A percentile compares a stretch with the other conserved stretches of the same genome.
Conservation (phyloP, 768 basidiomycete genomes). For the Suillus subalutaceus region DNA sequence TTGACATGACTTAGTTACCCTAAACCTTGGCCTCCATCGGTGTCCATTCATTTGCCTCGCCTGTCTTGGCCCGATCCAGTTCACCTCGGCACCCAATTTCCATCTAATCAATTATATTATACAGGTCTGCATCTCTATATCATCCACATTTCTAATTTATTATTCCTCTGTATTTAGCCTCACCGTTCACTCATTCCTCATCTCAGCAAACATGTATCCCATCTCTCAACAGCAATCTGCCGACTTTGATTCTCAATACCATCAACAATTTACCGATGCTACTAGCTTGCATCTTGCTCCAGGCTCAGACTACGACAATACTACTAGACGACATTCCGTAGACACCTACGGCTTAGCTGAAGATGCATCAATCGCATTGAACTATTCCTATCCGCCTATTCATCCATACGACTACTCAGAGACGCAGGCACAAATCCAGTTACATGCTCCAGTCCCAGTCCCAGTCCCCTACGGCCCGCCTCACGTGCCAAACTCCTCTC, state of each 20-base stretch:
- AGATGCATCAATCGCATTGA: conserved; percentile 12
- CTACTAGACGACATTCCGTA: background rate
- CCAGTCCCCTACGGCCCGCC: conserved; percentile 20
- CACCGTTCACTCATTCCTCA: too few species aligned
- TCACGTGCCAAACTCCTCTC: conserved; percentile 8
- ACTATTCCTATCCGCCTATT: conserved; percentile 20
- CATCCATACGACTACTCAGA: conserved; percentile 12
- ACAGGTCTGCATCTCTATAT: background rate
- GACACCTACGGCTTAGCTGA: background rate
- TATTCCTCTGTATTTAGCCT: background rate
- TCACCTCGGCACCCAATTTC: background rate
- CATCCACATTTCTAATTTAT: background rate
- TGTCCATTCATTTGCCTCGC: background rate
- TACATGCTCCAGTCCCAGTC: conserved; percentile 35
- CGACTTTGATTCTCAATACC: conserved; percentile 5
- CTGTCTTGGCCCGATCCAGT: background rate
- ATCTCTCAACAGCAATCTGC: background rate
- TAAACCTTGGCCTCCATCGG: background rate
- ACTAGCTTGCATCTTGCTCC: background rate
- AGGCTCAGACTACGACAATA: background rate
- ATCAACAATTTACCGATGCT: background rate
- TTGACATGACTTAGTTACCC: background rate
- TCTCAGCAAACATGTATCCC: conserved; percentile 9
- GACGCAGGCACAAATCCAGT: conserved; percentile 15
- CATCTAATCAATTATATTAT: conserved; percentile 1